Evolutionary conservation across 2,329 filamentous ascomycete genomes (phyloP), one percentile per base, ranked within the genome.

Genomic region (Fusarium sp.): DNA sequence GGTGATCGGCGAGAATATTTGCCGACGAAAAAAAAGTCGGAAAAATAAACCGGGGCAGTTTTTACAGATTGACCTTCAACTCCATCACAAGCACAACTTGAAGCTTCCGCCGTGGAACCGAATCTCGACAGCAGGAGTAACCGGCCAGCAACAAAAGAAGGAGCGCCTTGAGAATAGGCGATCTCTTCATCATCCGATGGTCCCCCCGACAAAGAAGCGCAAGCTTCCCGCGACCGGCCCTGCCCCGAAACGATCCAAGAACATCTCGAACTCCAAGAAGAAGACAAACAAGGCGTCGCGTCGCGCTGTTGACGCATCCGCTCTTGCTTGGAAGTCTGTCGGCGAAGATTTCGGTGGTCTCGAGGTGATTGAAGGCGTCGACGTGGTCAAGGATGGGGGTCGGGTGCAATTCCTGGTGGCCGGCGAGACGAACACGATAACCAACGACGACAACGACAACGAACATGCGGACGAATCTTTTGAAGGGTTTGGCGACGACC

Each of bases 281-380:
- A 79, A 78, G 41, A 35, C 72, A 32, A 77, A 80, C 80, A 77
- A 75, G 20, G 41, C 61, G 41, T 54, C 68, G 23, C 79, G 74
- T 48, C 75, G 72, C 43, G 79, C 84, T 3, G 83, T 89, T 25
- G 83, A 85, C 50, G 82, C 86, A 34, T 82, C 87, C 72, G 83
- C 87, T 2, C 82, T 92, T 50, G 81, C 84, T 81, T 92, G 91
- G 91, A 86, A 88, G 76, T 92, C 96, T 54, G 94, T 98, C 84
- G 94, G 94, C n/a, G 95, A 97, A 74, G 97, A 97, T 0, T 98
- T 99, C 82, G 97, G 92, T 78, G 95, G 94, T 0, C 85, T 99
- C 2, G 95, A 99, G 79, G 95, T 98, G 79, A 92, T 98, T 56
- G 94, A 97, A 18, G 95, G 94, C 61, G 94, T 99, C 2, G 94